Percentiles rank a stretch among this genome's conserved stretches.
Evolutionary conservation across 1,139 yeast genomes (phyloP).

Genomic region (Candida tropicalis): DNA sequence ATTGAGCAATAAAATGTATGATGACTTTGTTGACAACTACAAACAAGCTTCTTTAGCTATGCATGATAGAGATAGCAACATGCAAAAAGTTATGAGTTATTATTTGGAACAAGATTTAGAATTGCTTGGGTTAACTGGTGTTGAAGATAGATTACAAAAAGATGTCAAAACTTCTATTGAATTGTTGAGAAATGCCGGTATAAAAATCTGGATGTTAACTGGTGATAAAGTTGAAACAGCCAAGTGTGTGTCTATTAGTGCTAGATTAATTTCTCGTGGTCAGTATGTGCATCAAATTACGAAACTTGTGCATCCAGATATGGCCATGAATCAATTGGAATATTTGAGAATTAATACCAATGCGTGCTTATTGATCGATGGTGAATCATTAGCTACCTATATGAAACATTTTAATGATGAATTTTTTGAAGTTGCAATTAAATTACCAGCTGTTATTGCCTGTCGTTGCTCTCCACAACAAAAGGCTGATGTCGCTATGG

Average conservation of each 20-base stretch:
- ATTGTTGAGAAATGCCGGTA: constrained; percentile 90
- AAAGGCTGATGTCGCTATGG: constrained; percentile 89
- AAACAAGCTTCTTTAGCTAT: constrained; percentile 75
- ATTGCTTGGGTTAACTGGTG: constrained; percentile 91
- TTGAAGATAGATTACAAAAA: constrained; percentile 89
- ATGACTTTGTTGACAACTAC: constrained; percentile 65
- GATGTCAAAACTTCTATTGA: constrained; percentile 93
- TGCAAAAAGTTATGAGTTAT: constrained; percentile 68
- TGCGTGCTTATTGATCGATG: constrained; percentile 88
- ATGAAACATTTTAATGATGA: constrained; percentile 65
- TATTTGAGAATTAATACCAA: constrained; percentile 64
- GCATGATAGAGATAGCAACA: constrained; percentile 72
- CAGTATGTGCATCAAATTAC: constrained; percentile 90
- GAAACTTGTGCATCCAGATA: constrained; percentile 57
- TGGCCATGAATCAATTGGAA: constrained; percentile 75
- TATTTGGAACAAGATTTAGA: constrained; percentile 84
- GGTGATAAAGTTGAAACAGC: constrained; percentile 99
- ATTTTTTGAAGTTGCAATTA: constrained; percentile 75
- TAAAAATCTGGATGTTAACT: constrained; percentile 98
- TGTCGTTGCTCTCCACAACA: constrained; percentile 99
- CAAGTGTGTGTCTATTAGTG: constrained; percentile 92
- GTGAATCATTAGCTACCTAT: constrained; percentile 79
- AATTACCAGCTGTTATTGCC: constrained; percentile 90
- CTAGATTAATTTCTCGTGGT: constrained; percentile 88
- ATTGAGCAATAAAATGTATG: constrained; percentile 54